Percentiles rank a stretch among this genome's conserved stretches.
Conservation (phyloP, 2,329 filamentous ascomycete genomes). For the Ophiognomonia clavigignenti-juglandacearum region DNA sequence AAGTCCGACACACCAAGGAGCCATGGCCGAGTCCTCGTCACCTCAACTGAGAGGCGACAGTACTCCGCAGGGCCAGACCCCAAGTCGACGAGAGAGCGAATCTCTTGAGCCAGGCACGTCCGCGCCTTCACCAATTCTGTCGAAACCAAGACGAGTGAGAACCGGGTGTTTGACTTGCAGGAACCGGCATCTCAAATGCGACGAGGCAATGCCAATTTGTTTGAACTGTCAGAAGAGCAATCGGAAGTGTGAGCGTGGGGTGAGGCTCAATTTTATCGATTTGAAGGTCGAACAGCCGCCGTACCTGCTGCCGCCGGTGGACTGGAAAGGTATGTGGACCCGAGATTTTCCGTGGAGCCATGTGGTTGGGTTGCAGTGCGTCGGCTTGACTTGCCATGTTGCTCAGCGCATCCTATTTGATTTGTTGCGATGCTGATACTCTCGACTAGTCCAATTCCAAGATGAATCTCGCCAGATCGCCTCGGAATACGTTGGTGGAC, state of each 20-base stretch:
- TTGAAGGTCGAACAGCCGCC: constrained; percentile 67
- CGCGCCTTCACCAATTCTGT: not conserved
- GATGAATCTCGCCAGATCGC: constrained; percentile 90
- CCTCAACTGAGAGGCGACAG: not conserved
- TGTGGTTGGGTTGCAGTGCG: not conserved
- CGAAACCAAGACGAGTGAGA: constrained; percentile 77
- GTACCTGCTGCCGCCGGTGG: constrained; percentile 53
- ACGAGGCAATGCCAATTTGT: constrained; percentile 61
- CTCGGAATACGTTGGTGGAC: constrained; percentile 80
- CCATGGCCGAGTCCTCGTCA: not conserved
- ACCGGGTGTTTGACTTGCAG: constrained; percentile 90
- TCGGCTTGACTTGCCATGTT: not conserved
- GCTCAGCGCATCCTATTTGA: not conserved
- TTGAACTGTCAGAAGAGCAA: constrained; percentile 87
- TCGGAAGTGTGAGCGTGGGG: constrained; percentile 76
- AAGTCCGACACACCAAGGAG: not conserved
- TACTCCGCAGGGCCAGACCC: not conserved
- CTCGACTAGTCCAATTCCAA: constrained; percentile 61
- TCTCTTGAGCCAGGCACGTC: not conserved
- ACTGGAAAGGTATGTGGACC: constrained; percentile 54
- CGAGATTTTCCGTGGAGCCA: not conserved
- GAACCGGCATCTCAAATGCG: constrained; percentile 86
- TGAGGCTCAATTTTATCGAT: constrained; percentile 89
- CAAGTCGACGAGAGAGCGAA: constrained; percentile 1
- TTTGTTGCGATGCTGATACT: constrained; percentile 9